Percentiles rank a stretch among this genome's conserved stretches.
These are phyloP conservation scores for Neonectria punicea DNA, from an alignment of 2,329 filamentous ascomycete genomes.

Conservation along the genomic window DNA sequence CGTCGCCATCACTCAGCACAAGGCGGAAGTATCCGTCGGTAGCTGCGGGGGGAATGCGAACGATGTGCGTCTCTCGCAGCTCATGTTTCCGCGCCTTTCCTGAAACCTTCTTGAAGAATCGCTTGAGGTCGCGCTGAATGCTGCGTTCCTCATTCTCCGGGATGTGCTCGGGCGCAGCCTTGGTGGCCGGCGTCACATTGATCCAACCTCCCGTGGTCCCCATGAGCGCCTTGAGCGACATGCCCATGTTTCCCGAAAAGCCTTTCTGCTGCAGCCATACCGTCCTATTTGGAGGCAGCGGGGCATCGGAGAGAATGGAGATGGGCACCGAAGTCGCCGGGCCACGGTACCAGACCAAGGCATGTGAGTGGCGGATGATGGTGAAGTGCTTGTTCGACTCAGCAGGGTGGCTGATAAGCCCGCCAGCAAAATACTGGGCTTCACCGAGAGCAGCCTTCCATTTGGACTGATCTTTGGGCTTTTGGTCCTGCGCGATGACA, in stretches of 20 bases:
- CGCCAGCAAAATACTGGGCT: slow-evolving; percentile 72
- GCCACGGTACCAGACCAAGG: slow-evolving; percentile 73
- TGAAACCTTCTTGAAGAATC: slow-evolving; percentile 68
- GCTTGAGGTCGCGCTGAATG: slow-evolving; percentile 74
- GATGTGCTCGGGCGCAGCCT: slow-evolving; percentile 60
- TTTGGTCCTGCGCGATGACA: slow-evolving; percentile 17
- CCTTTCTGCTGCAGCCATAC: slow-evolving; percentile 77
- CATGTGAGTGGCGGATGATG: slow-evolving; percentile 73
- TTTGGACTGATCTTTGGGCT: slow-evolving; percentile 38
- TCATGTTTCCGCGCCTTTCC: slow-evolving; percentile 59
- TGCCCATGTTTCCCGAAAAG: slow-evolving; percentile 74
- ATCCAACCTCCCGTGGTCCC: slow-evolving; percentile 71
- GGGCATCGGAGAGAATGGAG: slow-evolving; percentile 69
- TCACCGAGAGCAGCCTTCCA: slow-evolving; percentile 66
- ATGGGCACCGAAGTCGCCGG: slow-evolving; percentile 71
- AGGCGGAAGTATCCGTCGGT: slow-evolving; percentile 76
- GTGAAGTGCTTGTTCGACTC: slow-evolving; percentile 74
- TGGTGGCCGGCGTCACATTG: slow-evolving; percentile 70
- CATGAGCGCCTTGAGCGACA: slow-evolving; percentile 72
- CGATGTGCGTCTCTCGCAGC: slow-evolving; percentile 70
- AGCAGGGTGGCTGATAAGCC: slow-evolving; percentile 69
- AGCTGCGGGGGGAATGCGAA: slow-evolving; percentile 71
- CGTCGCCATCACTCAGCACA: slow-evolving; percentile 64
- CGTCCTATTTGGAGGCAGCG: slow-evolving; percentile 66
- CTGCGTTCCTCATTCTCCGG: slow-evolving; percentile 68